Evolutionary conservation across 2,329 filamentous ascomycete species (phyloP).

Genomic region (Dothideomycetes sp.): DNA sequence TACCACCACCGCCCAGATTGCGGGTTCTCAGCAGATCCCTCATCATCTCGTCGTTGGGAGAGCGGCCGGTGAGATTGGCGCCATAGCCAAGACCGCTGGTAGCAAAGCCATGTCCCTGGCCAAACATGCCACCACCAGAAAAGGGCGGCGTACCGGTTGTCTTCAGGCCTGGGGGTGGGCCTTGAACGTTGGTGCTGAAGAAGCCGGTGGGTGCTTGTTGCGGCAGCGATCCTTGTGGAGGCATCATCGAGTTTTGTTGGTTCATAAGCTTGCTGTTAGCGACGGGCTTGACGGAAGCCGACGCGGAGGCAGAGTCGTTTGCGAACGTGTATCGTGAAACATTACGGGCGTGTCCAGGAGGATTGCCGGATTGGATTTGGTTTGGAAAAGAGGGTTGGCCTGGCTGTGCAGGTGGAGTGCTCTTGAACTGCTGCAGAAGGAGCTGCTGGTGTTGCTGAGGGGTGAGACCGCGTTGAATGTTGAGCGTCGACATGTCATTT

Average conservation of each 20-base stretch:
- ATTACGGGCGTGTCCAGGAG: slow-evolving; percentile 63
- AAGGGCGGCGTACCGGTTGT: slow-evolving; percentile 88
- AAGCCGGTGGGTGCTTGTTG: slow-evolving; percentile 50
- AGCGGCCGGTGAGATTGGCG: slow-evolving; percentile 48
- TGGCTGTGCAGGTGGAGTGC: slow-evolving; percentile 31
- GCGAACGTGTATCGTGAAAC: slow-evolving; percentile 81
- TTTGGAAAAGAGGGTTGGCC: slow-evolving; percentile 9
- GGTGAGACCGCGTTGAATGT: slow-evolving; percentile 59
- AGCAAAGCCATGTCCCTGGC: slow-evolving; percentile 76
- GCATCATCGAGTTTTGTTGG: slow-evolving; percentile 82
- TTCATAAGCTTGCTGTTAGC: slow-evolving; percentile 71
- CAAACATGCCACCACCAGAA: slow-evolving; percentile 70
- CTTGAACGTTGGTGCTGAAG: slow-evolving; percentile 76
- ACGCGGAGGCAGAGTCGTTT: slow-evolving; percentile 55
- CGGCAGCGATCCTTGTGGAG: slow-evolving; percentile 36
- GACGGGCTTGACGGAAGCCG: slow-evolving; percentile 60
- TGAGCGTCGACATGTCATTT: slow-evolving; percentile 26
- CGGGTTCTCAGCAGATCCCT: slow-evolving; percentile 63
- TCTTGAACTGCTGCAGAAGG: slow-evolving; percentile 50
- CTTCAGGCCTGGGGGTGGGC: slow-evolving; percentile 89
- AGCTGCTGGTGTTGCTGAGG: slow-evolving; percentile 66
- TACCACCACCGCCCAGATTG: slow-evolving; percentile 34
- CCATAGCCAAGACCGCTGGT: slow-evolving; percentile 54
- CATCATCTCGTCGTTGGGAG: slow-evolving; percentile 62
- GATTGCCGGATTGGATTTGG: slow-evolving; percentile 6